These are phyloP conservation scores for Pythium rishiriense DNA, from an alignment of 352 stramenopile genomes.

Conservation along the genomic window DNA sequence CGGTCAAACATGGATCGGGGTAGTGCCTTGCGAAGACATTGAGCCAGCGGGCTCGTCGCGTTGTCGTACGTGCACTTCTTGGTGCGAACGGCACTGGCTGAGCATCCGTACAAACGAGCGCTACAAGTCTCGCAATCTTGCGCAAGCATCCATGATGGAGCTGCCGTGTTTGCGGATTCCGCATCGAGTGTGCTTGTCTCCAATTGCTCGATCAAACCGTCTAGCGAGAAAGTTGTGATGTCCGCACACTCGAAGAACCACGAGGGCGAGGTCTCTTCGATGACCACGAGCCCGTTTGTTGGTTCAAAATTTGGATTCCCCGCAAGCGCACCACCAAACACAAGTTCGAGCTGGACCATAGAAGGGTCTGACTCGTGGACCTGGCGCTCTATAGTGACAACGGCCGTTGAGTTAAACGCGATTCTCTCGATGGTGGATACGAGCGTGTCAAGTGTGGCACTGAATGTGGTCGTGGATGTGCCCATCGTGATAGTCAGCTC, in stretches of 20 bases:
- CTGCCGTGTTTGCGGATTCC: no score
- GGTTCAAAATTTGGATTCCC: not conserved
- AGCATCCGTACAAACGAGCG: not conserved
- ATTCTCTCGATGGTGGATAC: not conserved
- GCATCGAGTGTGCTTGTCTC: not conserved
- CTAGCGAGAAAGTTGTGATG: not conserved
- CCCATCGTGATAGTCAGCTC: not conserved
- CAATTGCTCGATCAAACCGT: not conserved
- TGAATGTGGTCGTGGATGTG: not conserved
- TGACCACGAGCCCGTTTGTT: not conserved
- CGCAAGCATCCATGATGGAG: not conserved
- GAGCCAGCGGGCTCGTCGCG: not conserved
- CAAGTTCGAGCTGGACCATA: not conserved
- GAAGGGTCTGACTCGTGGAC: not conserved
- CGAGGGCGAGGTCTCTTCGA: not conserved
- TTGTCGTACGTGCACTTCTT: constrained; percentile 3
- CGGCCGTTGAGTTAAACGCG: not conserved
- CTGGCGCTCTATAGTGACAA: not conserved
- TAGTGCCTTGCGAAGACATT: not conserved
- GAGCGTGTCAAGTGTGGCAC: not conserved
- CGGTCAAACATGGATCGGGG: not conserved
- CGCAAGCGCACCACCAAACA: not conserved
- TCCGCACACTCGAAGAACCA: constrained; percentile 2
- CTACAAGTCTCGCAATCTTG: not conserved
- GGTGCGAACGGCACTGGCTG: not conserved